These are phyloP conservation scores for Suaeda aralocaspica DNA, from an alignment of 148 eudicot species.

Conservation along the genomic window DNA sequence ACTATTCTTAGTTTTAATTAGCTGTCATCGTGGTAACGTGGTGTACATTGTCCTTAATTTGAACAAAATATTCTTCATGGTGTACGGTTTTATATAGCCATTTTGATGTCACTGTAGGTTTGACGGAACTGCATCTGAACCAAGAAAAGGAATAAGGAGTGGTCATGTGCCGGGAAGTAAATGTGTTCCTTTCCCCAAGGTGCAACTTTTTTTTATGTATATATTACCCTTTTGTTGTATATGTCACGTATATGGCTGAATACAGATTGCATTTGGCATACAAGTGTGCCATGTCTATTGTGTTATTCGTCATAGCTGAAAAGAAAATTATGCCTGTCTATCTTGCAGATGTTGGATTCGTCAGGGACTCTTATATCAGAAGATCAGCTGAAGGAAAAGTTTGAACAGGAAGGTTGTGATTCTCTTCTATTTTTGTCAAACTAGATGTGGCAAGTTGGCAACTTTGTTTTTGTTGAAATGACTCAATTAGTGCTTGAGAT, in stretches of 20 bases:
- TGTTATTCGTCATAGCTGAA: not conserved
- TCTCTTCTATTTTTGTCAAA: not conserved
- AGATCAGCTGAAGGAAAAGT: conserved; percentile 67
- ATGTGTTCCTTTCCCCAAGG: conserved; percentile 87
- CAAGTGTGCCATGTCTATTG: not conserved
- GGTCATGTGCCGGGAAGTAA: conserved; percentile 99
- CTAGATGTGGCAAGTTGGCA: not conserved
- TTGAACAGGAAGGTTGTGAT: conserved; percentile 66
- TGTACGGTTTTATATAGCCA: conserved; percentile 17
- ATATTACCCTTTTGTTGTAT: conserved; percentile 1
- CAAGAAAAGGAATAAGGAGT: conserved; percentile 89
- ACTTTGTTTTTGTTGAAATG: too few species aligned
- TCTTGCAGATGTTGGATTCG: conserved; percentile 67
- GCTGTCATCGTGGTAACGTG: too few species aligned
- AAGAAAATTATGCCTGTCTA: not conserved
- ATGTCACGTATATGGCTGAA: not conserved
- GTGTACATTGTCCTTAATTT: not conserved
- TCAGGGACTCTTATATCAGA: conserved; percentile 66
- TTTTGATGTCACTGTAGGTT: conserved; percentile 47
- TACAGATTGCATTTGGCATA: not conserved
- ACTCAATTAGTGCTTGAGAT: too few species aligned
- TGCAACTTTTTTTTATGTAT: not conserved
- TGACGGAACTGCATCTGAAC: conserved; percentile 89
- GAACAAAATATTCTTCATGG: not conserved
- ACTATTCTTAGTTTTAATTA: too few species aligned